Evolutionary conservation across 2,329 filamentous ascomycete genomes (phyloP).

Genomic region (Ustulina deusta): DNA sequence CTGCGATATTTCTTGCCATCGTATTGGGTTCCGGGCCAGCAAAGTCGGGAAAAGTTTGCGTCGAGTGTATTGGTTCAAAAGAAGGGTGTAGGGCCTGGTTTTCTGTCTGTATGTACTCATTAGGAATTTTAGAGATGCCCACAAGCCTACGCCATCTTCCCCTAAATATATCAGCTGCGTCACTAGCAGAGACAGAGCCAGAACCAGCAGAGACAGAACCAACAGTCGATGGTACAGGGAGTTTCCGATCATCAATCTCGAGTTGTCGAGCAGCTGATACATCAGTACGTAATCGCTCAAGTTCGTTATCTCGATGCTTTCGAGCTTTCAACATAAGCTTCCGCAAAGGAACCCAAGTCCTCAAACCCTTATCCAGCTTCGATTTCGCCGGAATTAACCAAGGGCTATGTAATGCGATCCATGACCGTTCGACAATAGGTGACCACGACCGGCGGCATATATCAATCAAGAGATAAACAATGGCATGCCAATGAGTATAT

Average conservation of each 20-base stretch:
- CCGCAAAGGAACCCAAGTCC: slow-evolving; percentile 57
- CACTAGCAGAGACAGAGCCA: slow-evolving; percentile 45
- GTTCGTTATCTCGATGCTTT: slow-evolving; percentile 54
- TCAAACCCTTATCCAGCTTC: slow-evolving; percentile 48
- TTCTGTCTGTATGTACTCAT: background rate
- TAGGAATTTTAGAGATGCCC: slow-evolving; percentile 6
- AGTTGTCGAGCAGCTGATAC: slow-evolving; percentile 44
- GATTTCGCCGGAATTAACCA: slow-evolving; percentile 47
- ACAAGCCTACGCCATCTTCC: slow-evolving; percentile 53
- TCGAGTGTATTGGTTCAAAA: background rate
- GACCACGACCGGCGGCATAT: slow-evolving; percentile 51
- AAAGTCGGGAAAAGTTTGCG: background rate
- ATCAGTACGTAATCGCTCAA: slow-evolving; percentile 51
- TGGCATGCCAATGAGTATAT: slow-evolving; percentile 64
- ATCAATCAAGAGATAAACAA: slow-evolving; percentile 63
- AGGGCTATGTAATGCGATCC: slow-evolving; percentile 46
- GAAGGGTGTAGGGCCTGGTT: background rate
- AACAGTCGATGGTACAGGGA: slow-evolving; percentile 48
- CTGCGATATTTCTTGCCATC: background rate
- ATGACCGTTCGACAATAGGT: slow-evolving; percentile 46
- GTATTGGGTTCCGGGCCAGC: background rate
- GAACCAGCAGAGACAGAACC: slow-evolving; percentile 46
- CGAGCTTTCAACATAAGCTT: slow-evolving; percentile 55
- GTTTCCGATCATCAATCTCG: slow-evolving; percentile 47
- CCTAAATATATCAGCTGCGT: slow-evolving; percentile 45